These are phyloP conservation scores for Sequoia sempervirens DNA, from an alignment of 75 land plant species.

Conservation along the genomic window DNA sequence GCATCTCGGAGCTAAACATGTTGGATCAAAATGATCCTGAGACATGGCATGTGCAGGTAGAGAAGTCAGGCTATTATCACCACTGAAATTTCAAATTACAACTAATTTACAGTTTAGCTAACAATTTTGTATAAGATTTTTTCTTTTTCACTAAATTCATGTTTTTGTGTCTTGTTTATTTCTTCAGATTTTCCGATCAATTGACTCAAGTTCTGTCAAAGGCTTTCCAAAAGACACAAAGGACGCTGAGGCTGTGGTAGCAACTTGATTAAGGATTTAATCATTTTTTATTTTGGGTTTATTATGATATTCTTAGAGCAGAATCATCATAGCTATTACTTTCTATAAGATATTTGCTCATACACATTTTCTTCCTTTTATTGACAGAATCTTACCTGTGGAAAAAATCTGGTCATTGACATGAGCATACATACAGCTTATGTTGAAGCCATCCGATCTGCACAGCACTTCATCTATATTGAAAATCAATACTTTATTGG, in stretches of 20 bases:
- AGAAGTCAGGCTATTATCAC: neutral
- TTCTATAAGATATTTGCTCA: neutral
- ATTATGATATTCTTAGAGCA: conserved; percentile 2
- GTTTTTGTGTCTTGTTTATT: neutral
- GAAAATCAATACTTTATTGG: conserved; percentile 95
- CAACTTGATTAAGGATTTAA: neutral
- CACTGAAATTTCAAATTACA: neutral
- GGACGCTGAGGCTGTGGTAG: conserved; percentile 39
- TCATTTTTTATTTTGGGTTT: neutral
- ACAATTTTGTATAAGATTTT: neutral
- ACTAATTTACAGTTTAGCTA: neutral
- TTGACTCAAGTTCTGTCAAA: conserved; percentile 81
- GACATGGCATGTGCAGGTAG: conserved; percentile 82
- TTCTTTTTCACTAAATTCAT: neutral
- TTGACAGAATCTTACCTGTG: conserved; percentile 62
- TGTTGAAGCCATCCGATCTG: conserved; percentile 76
- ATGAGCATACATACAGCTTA: conserved; percentile 88
- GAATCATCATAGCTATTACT: neutral
- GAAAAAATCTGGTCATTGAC: conserved; percentile 68
- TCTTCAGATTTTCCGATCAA: conserved; percentile 75
- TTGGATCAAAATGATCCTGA: conserved; percentile 56
- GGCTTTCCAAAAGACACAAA: conserved; percentile 63
- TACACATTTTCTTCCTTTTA: neutral
- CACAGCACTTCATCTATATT: conserved; percentile 88
- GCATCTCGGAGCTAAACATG: conserved; percentile 28